Conservation (phyloP, 2,329 filamentous ascomycete species). For the Paradendryphiella salina region DNA sequence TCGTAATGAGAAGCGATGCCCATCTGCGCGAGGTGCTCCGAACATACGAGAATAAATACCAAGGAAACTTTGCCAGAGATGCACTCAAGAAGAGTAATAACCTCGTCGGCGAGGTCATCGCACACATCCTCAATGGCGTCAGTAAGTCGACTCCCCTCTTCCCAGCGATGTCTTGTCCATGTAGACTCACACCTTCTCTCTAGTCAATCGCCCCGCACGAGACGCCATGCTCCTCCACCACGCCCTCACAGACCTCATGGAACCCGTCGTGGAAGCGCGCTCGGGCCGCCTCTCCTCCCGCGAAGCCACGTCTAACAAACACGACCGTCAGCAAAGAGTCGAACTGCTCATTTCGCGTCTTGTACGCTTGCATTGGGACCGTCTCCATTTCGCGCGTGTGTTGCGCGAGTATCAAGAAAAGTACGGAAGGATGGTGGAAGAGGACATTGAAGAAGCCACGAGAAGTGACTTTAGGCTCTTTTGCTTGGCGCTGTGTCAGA, state of each 20-base stretch:
- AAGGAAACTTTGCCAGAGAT: constrained; percentile 82
- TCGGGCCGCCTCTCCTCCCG: constrained; percentile 25
- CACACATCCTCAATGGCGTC: constrained; percentile 93
- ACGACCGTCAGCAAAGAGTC: constrained; percentile 63
- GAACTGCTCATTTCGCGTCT: constrained; percentile 87
- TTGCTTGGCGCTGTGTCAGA: constrained; percentile 64
- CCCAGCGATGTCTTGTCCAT: rapidly evolving
- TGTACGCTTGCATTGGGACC: constrained; percentile 91
- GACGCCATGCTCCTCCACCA: constrained; percentile 91
- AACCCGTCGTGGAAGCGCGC: constrained; percentile 35
- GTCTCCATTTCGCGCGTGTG: constrained; percentile 74
- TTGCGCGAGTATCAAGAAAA: constrained; percentile 79
- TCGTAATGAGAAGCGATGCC: constrained; percentile 76
- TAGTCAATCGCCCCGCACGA: constrained; percentile 84
- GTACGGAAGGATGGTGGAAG: constrained; percentile 73
- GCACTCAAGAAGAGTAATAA: constrained; percentile 89
- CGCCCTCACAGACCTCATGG: constrained; percentile 66
- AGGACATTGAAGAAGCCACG: constrained; percentile 77
- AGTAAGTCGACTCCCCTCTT: constrained; percentile 42
- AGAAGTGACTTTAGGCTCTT: constrained; percentile 77
- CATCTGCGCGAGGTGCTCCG: constrained; percentile 81
- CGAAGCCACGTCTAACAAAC: constrained; percentile 38
- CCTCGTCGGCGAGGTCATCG: constrained; percentile 89
- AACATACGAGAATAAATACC: constrained; percentile 72
- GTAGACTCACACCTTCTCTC: neutral